Evolutionary conservation across 192 early-diverging fungal species (phyloP).

Genomic region (Rhizophagus prolifer): DNA sequence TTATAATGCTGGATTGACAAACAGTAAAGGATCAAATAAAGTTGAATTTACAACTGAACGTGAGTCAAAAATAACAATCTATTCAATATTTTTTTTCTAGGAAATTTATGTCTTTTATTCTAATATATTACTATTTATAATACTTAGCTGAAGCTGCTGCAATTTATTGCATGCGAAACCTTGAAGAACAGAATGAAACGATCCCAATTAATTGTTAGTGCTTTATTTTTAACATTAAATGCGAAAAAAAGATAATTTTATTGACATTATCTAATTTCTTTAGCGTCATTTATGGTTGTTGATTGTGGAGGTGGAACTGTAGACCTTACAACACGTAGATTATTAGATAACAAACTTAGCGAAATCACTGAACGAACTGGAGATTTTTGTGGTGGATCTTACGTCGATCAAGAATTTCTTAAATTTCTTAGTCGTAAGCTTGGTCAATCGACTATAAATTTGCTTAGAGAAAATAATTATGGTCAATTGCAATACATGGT

Average conservation of each 20-base stretch:
- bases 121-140: background rate
- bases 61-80: background rate
- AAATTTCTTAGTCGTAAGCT: background rate
- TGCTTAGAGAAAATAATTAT: background rate
- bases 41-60: background rate
- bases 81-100: background rate
- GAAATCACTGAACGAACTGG: conserved; percentile 49
- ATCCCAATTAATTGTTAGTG: background rate
- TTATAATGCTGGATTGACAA: conserved; percentile 44
- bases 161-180: background rate
- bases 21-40: background rate
- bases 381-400: conserved; percentile 45
- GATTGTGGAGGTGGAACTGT: conserved; percentile 33
- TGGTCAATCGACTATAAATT: background rate
- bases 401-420: conserved; percentile 40
- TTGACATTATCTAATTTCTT: background rate
- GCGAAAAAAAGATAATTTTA: too few species aligned
- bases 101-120: background rate
- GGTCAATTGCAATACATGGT: conserved; percentile 15
- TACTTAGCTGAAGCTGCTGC: conserved; percentile 23
- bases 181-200: background rate
- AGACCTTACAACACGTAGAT: conserved; percentile 30
- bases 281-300: conserved; percentile 29
- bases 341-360: conserved; percentile 23
- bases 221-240: background rate